These are phyloP conservation scores for Lenzites betulinus DNA, from an alignment of 768 basidiomycete species.

Conservation along the genomic window DNA sequence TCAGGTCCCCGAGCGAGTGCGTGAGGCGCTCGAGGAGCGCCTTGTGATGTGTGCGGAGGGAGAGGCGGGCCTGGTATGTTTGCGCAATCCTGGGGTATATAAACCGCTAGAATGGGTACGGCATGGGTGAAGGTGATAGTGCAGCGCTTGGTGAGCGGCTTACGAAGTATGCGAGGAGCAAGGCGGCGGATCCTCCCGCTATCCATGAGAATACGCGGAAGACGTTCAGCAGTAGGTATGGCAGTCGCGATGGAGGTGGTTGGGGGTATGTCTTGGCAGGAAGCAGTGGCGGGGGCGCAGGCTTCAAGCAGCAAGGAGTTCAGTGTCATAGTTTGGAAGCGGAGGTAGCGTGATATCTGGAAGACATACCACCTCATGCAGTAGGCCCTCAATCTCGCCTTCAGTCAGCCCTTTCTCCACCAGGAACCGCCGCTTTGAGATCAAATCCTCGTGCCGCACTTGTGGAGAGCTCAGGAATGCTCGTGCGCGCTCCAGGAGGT, in stretches of 20 bases:
- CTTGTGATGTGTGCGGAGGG: conserved; percentile 62
- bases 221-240: conserved; percentile 63
- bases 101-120: conserved; percentile 50
- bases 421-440: conserved; percentile 64
- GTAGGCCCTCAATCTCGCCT: conserved; percentile 57
- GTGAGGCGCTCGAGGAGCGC: conserved; percentile 56
- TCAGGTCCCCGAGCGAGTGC: conserved; percentile 55
- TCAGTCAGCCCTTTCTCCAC: conserved; percentile 69
- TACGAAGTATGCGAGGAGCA: conserved; percentile 70
- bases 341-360: conserved; percentile 28
- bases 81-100: conserved; percentile 66
- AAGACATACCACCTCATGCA: conserved; percentile 53
- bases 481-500: conserved; percentile 51
- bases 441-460: conserved; percentile 55
- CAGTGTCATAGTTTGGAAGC: background rate
- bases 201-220: conserved; percentile 66
- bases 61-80: conserved; percentile 60
- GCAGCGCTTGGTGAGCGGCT: conserved; percentile 26
- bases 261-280: conserved; percentile 78
- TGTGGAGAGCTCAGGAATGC: conserved; percentile 69
- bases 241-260: conserved; percentile 67
- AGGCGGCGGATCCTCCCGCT: conserved; percentile 58
- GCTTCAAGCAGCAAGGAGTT: background rate
- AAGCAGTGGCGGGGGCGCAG: conserved; percentile 34
- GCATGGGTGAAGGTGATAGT: no score